These are phyloP conservation scores for Echites panduratus DNA, from an alignment of 257 asterid genomes.

Conservation along the genomic window DNA sequence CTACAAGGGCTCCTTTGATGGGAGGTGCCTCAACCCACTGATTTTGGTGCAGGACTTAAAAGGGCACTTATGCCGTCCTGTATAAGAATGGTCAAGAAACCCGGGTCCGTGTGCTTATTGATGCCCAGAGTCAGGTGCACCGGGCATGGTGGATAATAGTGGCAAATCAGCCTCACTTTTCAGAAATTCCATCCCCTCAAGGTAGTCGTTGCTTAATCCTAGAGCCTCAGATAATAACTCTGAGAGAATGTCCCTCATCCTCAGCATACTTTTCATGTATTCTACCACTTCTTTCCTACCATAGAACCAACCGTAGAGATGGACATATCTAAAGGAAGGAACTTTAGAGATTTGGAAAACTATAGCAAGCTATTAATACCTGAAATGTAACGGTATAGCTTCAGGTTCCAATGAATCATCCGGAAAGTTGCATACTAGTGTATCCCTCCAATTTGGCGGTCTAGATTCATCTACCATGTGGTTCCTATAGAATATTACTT, in stretches of 20 bases:
- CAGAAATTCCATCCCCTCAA: constrained; percentile 37
- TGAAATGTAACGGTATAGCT: constrained; percentile 49
- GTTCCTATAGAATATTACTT: constrained; percentile 39
- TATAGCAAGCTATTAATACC: constrained; percentile 22
- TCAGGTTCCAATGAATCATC: constrained; percentile 38
- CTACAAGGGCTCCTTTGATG: no score
- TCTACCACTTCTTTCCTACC: constrained; percentile 48
- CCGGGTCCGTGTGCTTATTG: no score
- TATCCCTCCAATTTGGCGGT: constrained; percentile 60
- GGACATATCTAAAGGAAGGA: background rate
- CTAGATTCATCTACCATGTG: constrained; percentile 24
- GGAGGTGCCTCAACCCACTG: no score
- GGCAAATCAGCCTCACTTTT: constrained; percentile 46
- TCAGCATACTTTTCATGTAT: constrained; percentile 41
- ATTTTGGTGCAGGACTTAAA: no score
- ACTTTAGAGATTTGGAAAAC: no score
- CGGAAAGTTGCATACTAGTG: constrained; percentile 41
- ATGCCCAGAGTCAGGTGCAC: constrained; percentile 34
- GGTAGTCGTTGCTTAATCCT: constrained; percentile 34
- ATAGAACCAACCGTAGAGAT: background rate
- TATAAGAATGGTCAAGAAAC: no score
- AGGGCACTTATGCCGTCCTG: no score
- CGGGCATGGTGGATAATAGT: constrained; percentile 67
- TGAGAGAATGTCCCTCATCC: constrained; percentile 28
- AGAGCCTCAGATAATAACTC: constrained; percentile 60